Conservation (phyloP, 1,284 basidiomycete species). For the Sphagnurus paluster region DNA sequence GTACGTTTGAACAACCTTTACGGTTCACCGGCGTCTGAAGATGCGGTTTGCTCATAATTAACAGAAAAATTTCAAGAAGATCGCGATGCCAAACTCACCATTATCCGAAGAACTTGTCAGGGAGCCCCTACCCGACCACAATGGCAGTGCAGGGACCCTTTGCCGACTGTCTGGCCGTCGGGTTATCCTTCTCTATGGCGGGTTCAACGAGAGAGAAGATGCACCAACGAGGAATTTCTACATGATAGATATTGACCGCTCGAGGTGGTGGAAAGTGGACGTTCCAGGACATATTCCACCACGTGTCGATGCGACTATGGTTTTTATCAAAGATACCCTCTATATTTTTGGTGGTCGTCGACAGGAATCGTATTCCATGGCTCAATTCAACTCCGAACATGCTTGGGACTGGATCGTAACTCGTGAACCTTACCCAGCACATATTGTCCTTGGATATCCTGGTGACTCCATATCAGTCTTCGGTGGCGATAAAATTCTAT, state of each 20-base stretch:
- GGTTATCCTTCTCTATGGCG: slow-evolving; percentile 7
- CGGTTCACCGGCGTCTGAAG: too few species aligned
- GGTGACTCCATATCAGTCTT: too few species aligned
- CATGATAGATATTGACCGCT: slow-evolving; percentile 2
- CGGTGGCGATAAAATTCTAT: too few species aligned
- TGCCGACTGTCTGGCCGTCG: slow-evolving; percentile 1
- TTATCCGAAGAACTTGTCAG: too few species aligned
- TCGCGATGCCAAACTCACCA: too few species aligned
- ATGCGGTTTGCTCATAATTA: too few species aligned
- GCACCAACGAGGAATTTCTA: slow-evolving; percentile 3
- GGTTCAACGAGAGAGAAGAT: neutral
- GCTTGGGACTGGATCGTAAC: slow-evolving; percentile 4
- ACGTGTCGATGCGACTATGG: slow-evolving; percentile 3
- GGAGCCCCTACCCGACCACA: slow-evolving; percentile 1
- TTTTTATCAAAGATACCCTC: slow-evolving; percentile 1
- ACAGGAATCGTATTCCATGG: slow-evolving; percentile 5
- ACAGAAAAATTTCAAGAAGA: too few species aligned
- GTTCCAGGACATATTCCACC: slow-evolving; percentile 1
- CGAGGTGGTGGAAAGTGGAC: slow-evolving; percentile 7
- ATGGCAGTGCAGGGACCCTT: neutral
- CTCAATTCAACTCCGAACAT: neutral
- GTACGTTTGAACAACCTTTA: too few species aligned
- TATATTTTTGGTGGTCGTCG: slow-evolving; percentile 8
- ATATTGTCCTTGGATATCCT: too few species aligned
- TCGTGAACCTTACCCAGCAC: slow-evolving; percentile 7